phyloP scores from a whole-genome alignment of 2,329 filamentous ascomycete species.

The Hymenoscyphus occultus region DNA sequence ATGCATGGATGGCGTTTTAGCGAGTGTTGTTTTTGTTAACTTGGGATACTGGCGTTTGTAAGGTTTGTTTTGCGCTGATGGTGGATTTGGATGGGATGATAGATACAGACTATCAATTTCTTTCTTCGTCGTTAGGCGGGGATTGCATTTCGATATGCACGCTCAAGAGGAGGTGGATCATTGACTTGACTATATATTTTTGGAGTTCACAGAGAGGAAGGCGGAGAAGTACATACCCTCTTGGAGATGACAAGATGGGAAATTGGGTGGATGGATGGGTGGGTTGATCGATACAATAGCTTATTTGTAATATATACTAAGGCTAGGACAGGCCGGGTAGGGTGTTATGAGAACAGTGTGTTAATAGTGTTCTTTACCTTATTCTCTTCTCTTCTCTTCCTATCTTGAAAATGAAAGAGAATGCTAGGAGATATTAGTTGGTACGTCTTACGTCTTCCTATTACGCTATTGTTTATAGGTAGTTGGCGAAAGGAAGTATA shows the following conservation, averaged over 20 bases:
- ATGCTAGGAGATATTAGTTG: no score
- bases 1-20: conserved; percentile 11
- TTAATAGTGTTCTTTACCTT: no score
- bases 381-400: no score
- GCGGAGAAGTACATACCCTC: neutral
- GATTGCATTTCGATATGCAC: neutral
- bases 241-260: neutral
- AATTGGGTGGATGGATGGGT: neutral
- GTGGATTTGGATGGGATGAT: neutral
- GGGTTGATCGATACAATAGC: neutral
- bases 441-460: no score
- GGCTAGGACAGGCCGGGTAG: neutral
- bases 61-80: neutral
- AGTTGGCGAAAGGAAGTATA: no score
- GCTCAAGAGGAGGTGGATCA: neutral
- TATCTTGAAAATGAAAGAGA: no score
- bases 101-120: neutral
- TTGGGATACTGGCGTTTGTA: neutral
- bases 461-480: no score
- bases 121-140: conserved; percentile 3
- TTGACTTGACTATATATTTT: no score
- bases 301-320: conserved; percentile 1
- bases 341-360: neutral
- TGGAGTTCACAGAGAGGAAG: neutral
- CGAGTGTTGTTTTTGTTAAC: neutral